Base-by-base conservation (phyloP, 257 asterid genomes). In the Coffea eugenioides region DNA sequence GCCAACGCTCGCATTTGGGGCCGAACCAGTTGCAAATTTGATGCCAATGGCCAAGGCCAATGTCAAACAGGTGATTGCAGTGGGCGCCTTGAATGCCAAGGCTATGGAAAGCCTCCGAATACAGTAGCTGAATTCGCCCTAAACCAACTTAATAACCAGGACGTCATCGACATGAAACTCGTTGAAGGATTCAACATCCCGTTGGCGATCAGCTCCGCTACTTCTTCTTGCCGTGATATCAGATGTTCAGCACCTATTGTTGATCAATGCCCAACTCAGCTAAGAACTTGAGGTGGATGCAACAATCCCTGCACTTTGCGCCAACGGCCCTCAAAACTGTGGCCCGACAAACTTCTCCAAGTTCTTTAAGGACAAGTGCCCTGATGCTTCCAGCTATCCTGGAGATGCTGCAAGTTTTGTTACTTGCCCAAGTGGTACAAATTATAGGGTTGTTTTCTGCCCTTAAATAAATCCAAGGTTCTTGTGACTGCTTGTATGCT, bases 131-230 rank as follows among this genome's bases (percentile, higher is more conserved):
- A 83, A 75, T 85, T 73, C 1, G 59, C 85, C 15, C 73, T 83
- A 5, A 83, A 82, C 54, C 88, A 78, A 8, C 77, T 77, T n/a
- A 70, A 80, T 27, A 80, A 85, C 46, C 25, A 82, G 71, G 88
- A 85, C 71, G 77, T 3, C 31, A 70, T 82, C 2, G 86, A 85
- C 68, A 80, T 85, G 3, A 83, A 76, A 78, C 48, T 85, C 85
- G 87, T 91, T 4, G 97, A 91, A 7, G 94, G 97, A 1, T 93
- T 91, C 84, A 90, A 93, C 8, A 85, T 93, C 1, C 89, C 95
- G 0, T 81, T 86, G 86, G 82, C 69, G 0, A 84, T 86, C 0
- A 79, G 70, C 5, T 83, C 79, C 67, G 13, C 5, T 5, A 56
- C 62, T 56, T 4, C 67, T 8, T 85, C 43, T 39, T 39, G 84